Percentiles rank a stretch among this genome's conserved stretches.
Conservation (phyloP, 208 protist genomes). For the Blastocrithidia nonstop region DNA sequence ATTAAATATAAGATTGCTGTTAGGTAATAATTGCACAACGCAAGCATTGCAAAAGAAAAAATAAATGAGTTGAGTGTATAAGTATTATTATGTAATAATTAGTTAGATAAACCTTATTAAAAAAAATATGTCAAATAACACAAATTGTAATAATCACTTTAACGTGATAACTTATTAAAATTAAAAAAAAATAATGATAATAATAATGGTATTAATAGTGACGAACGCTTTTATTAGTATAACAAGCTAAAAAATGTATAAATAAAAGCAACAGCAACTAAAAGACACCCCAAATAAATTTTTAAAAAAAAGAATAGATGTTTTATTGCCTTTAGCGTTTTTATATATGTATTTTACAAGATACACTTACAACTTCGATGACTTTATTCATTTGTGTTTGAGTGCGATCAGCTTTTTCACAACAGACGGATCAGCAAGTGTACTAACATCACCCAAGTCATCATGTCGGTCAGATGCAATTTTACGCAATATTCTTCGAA, state of each 20-base stretch:
- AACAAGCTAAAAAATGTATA: conserved; percentile 3
- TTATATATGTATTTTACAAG: no score
- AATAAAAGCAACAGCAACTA: neutral
- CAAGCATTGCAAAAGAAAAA: no score
- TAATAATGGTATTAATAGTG: neutral
- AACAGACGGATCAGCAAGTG: conserved; percentile 58
- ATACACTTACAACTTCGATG: no score
- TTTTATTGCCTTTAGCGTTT: no score
- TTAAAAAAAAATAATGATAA: conserved; percentile 6
- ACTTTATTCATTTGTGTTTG: neutral
- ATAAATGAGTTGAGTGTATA: no score
- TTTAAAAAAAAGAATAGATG: no score
- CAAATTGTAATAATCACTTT: conserved; percentile 1
- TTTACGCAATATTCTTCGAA: conserved; percentile 95
- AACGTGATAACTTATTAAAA: no score
- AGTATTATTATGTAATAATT: no score
- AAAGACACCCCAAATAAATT: neutral
- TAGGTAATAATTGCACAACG: no score
- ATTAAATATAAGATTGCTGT: no score
- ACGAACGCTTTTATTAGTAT: conserved; percentile 6
- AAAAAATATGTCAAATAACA: neutral
- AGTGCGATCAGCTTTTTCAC: neutral
- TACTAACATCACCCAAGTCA: conserved; percentile 87
- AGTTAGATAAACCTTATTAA: conserved; percentile 1
- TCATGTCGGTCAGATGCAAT: conserved; percentile 77